These are phyloP conservation scores for Picea mariana DNA, from an alignment of 83 land plant genomes.

Conservation along the genomic window DNA sequence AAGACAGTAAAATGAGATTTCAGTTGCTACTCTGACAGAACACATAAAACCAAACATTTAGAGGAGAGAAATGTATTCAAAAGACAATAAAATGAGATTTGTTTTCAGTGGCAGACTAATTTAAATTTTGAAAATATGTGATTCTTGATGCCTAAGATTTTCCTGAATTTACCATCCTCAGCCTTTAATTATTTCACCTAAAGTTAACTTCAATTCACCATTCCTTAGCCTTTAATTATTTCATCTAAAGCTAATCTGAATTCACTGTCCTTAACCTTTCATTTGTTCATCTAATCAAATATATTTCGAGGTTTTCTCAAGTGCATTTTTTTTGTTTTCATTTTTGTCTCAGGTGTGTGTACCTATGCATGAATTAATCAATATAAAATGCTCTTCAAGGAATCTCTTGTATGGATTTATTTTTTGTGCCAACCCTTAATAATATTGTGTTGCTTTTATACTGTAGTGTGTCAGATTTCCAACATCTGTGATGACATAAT, in stretches of 20 bases:
- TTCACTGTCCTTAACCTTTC: not conserved
- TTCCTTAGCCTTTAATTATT: not conserved
- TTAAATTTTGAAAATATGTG: too few species aligned
- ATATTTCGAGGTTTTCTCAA: not conserved
- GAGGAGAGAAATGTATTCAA: too few species aligned
- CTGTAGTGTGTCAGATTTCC: not conserved
- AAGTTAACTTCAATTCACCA: not conserved
- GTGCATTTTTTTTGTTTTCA: not conserved
- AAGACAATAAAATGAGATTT: too few species aligned
- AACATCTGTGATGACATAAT: constrained; percentile 21
- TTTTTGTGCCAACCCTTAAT: not conserved
- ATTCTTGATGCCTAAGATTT: too few species aligned
- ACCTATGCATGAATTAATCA: too few species aligned
- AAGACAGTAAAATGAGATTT: too few species aligned
- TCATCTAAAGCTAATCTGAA: not conserved
- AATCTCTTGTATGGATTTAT: constrained; percentile 3
- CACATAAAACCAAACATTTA: too few species aligned
- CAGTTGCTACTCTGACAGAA: too few species aligned
- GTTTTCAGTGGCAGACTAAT: too few species aligned
- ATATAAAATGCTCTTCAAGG: not conserved
- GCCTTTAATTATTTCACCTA: not conserved
- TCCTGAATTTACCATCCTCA: not conserved
- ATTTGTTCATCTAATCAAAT: not conserved
- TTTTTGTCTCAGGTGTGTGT: not conserved
- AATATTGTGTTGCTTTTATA: not conserved